Evolutionary conservation across 495 filamentous ascomycete species (phyloP).

Genomic region (Cryomyces antarcticus): DNA sequence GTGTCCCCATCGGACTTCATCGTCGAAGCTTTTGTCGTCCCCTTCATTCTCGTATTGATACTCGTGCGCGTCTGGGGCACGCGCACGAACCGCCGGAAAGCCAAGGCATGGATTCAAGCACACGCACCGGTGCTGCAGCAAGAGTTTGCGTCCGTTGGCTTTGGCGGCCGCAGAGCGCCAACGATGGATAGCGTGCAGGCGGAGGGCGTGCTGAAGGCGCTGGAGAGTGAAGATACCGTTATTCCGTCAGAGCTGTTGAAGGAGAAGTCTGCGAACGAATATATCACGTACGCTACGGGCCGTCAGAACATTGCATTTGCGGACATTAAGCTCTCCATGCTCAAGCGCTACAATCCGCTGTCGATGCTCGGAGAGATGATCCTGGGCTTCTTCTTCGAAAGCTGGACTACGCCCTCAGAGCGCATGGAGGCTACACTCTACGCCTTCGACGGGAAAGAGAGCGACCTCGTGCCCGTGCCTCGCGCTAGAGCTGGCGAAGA

Average conservation of each 20-base stretch:
- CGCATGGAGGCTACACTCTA: slow-evolving; percentile 53
- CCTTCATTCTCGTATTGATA: slow-evolving; percentile 50
- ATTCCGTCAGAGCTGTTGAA: slow-evolving; percentile 45
- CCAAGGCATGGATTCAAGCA: slow-evolving; percentile 58
- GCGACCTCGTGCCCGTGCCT: slow-evolving; percentile 44
- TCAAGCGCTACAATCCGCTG: slow-evolving; percentile 81
- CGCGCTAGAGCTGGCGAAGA: slow-evolving; percentile 18
- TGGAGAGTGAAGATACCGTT: slow-evolving; percentile 13
- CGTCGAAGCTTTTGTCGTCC: slow-evolving; percentile 64
- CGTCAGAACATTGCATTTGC: slow-evolving; percentile 83
- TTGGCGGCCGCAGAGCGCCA: slow-evolving; percentile 27
- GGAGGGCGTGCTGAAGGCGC: slow-evolving; percentile 20
- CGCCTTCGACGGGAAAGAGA: slow-evolving; percentile 83
- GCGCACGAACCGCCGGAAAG: slow-evolving; percentile 55
- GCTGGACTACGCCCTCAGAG: slow-evolving; percentile 45
- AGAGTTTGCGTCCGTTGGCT: slow-evolving; percentile 86
- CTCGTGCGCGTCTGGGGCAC: slow-evolving; percentile 68
- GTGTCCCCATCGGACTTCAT: slow-evolving; percentile 61
- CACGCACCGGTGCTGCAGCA: slow-evolving; percentile 47
- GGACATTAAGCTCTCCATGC: slow-evolving; percentile 61
- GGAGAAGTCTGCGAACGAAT: slow-evolving; percentile 72
- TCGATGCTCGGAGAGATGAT: slow-evolving; percentile 44
- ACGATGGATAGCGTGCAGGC: slow-evolving; percentile 24
- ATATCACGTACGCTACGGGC: slow-evolving; percentile 75
- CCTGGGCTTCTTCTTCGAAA: slow-evolving; percentile 62